A percentile compares a stretch with the other conserved stretches of the same genome.
Evolutionary conservation across 495 filamentous ascomycete species (phyloP).

Genomic region (Aspergillus nidulans): DNA sequence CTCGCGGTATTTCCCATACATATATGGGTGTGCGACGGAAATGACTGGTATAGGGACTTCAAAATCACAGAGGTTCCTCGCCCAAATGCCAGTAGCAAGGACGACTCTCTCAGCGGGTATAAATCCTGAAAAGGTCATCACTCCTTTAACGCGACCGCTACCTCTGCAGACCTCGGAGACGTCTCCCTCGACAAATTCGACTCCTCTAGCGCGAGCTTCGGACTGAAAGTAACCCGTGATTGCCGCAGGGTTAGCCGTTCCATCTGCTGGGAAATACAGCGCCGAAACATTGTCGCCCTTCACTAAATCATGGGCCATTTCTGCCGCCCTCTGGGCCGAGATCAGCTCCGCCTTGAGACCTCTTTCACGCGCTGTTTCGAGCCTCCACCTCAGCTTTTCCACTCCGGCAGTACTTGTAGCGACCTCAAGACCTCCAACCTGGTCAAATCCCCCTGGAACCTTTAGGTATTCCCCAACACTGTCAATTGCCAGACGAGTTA

Average conservation of each 20-base stretch:
- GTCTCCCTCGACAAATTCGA: conserved; percentile 21
- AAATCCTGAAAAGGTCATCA: conserved; percentile 15
- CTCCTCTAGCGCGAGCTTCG: conserved; percentile 20
- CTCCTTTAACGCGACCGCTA: conserved; percentile 20
- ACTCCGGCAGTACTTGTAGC: conserved; percentile 23
- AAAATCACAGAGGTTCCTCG: conserved; percentile 17
- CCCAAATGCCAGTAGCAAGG: conserved; percentile 33
- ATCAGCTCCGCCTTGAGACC: conserved; percentile 28
- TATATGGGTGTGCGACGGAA: conserved; percentile 34
- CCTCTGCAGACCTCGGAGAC: conserved; percentile 18
- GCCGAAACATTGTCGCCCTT: conserved; percentile 15
- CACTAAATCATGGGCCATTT: conserved; percentile 29
- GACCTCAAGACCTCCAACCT: conserved; percentile 30
- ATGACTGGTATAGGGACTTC: conserved; percentile 28
- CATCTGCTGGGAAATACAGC: conserved; percentile 26
- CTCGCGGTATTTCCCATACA: conserved; percentile 22
- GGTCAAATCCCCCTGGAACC: conserved; percentile 25
- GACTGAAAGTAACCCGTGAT: conserved; percentile 26
- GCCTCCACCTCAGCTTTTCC: conserved; percentile 20
- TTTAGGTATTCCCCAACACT: conserved; percentile 27
- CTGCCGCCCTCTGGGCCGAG: conserved; percentile 18
- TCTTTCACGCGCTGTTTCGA: conserved; percentile 15
- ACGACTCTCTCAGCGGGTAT: conserved; percentile 21
- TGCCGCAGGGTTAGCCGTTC: conserved; percentile 23
- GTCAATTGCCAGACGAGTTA: conserved; percentile 29